Conservation (phyloP, 495 filamentous ascomycete species). For the Hypoxylon fuscum region DNA sequence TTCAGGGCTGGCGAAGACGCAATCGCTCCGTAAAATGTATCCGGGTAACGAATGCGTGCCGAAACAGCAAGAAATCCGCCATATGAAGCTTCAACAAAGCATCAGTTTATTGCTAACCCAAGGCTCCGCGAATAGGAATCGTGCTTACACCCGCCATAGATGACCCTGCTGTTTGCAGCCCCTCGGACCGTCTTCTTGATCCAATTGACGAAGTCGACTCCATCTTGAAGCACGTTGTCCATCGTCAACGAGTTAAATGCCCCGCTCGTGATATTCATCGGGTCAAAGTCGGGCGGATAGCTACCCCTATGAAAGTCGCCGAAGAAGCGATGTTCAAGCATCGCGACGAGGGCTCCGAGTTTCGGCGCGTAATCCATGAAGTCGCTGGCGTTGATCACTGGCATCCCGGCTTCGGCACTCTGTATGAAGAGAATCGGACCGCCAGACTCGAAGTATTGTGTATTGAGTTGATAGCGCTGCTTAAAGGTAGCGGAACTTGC, state of each 20-base stretch:
- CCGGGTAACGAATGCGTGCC: constrained; percentile 33
- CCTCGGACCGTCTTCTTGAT: constrained; percentile 30
- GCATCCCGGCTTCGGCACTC: constrained; percentile 34
- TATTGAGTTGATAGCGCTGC: constrained; percentile 34
- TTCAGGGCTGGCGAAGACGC: constrained; percentile 30
- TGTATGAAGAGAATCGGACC: constrained; percentile 39
- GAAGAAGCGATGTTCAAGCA: constrained; percentile 39
- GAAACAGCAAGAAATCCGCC: constrained; percentile 37
- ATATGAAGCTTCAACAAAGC: constrained; percentile 27
- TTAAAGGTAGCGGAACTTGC: constrained; percentile 27
- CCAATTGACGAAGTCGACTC: constrained; percentile 33
- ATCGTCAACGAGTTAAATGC: constrained; percentile 18
- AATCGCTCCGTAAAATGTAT: constrained; percentile 33
- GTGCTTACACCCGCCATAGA: constrained; percentile 28
- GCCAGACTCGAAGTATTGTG: constrained; percentile 33
- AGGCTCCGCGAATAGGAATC: too few relatives aligned
- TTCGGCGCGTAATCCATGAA: constrained; percentile 38
- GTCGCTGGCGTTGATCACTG: constrained; percentile 26
- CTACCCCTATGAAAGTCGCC: constrained; percentile 26
- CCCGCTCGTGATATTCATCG: constrained; percentile 25
- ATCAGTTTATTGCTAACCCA: neutral
- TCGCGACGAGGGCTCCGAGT: constrained; percentile 31
- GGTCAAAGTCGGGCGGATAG: constrained; percentile 26
- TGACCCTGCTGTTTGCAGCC: constrained; percentile 21
- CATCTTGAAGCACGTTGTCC: constrained; percentile 36